A percentile compares a stretch with the other conserved stretches of the same genome.
These are phyloP conservation scores for Nepenthes gracilis DNA, from an alignment of 148 eudicot genomes.

Conservation along the genomic window DNA sequence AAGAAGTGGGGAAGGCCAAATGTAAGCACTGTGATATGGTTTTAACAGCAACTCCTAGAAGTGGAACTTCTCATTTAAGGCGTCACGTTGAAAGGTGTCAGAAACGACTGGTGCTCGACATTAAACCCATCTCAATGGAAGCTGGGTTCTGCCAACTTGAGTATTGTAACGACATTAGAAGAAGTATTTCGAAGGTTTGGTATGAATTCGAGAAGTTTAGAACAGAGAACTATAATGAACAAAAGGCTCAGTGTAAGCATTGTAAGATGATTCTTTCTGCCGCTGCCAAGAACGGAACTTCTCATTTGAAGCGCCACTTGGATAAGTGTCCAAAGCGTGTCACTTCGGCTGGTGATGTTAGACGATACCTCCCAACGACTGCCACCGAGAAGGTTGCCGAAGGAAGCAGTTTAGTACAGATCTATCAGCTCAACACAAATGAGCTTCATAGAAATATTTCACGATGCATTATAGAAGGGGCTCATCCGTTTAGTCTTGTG, in stretches of 20 bases:
- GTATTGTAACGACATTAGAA: slow-evolving; percentile 12
- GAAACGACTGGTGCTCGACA: slow-evolving; percentile 25
- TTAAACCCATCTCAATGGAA: slow-evolving; percentile 32
- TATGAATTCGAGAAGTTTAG: slow-evolving; percentile 34
- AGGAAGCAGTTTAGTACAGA: slow-evolving; percentile 14
- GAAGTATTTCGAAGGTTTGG: slow-evolving; percentile 36
- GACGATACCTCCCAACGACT: slow-evolving; percentile 8
- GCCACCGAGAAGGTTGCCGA: slow-evolving; percentile 10
- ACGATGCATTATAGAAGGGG: slow-evolving; percentile 28
- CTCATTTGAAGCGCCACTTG: slow-evolving; percentile 42
- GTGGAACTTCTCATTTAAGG: slow-evolving; percentile 42
- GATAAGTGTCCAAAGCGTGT: slow-evolving; percentile 32
- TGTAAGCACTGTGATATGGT: slow-evolving; percentile 29
- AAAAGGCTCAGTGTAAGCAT: slow-evolving; percentile 41
- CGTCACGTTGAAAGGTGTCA: slow-evolving; percentile 37
- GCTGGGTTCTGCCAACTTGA: slow-evolving; percentile 20
- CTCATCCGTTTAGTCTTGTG: slow-evolving; percentile 31
- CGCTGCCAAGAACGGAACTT: slow-evolving; percentile 40
- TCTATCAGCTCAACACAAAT: slow-evolving; percentile 15
- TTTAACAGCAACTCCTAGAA: slow-evolving; percentile 34
- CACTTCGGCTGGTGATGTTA: slow-evolving; percentile 8
- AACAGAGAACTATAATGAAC: slow-evolving; percentile 28
- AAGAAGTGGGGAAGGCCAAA: slow-evolving; percentile 33
- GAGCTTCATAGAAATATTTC: slow-evolving; percentile 28
- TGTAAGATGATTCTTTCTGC: slow-evolving; percentile 32